Evolutionary conservation across 2,329 filamentous ascomycete species (phyloP).

Genomic region (Diaporthe nobilis): DNA sequence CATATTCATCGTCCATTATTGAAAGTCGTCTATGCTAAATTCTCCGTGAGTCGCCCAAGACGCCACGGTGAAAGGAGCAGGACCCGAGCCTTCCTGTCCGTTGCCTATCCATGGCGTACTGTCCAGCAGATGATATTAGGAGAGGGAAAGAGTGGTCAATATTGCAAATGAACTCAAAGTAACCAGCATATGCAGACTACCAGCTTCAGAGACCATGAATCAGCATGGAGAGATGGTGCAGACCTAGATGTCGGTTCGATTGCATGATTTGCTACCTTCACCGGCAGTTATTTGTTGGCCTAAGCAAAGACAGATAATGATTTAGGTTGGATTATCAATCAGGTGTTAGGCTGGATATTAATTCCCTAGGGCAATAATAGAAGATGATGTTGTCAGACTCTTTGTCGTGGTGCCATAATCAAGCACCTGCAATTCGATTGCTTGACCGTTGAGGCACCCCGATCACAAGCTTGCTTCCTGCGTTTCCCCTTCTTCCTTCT

Average conservation of each 20-base stretch:
- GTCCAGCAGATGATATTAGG: neutral
- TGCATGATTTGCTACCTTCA: neutral
- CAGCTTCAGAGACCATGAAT: no score
- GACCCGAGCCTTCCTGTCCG: no score
- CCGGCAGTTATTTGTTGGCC: neutral
- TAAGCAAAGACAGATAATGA: neutral
- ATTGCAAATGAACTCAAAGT: neutral
- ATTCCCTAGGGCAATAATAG: neutral
- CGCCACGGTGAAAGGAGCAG: no score
- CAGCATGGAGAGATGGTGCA: no score
- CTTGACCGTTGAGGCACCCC: neutral
- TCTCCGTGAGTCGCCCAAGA: neutral
- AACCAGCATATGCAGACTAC: neutral
- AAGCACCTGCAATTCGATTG: rapidly evolving
- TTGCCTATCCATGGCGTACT: neutral
- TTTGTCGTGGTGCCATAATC: rapidly evolving
- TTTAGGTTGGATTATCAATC: neutral
- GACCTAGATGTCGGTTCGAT: no score
- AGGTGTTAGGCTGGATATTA: neutral
- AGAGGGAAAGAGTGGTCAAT: neutral
- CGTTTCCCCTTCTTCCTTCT: conserved; percentile 10
- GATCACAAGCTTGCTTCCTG: neutral
- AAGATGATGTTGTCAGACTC: no score
- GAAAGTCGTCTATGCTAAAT: neutral
- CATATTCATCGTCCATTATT: neutral